Conservation (phyloP, 345 rosid species). For the Combretum micranthum region DNA sequence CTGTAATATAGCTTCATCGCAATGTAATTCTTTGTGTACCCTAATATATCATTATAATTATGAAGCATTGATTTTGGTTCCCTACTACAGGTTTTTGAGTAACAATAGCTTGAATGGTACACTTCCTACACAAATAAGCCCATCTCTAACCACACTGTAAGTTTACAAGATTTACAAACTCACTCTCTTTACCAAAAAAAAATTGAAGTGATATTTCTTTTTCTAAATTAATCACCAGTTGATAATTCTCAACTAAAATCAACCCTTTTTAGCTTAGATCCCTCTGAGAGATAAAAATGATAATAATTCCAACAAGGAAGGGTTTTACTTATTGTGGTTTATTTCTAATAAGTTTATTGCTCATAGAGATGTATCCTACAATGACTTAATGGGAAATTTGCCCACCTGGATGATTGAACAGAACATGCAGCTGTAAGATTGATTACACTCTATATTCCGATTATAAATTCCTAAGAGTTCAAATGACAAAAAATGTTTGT, state of each 20-base stretch:
- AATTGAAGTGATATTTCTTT: neutral
- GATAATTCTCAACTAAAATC: neutral
- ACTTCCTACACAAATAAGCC: constrained; percentile 40
- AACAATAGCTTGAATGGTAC: too few species aligned
- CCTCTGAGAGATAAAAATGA: neutral
- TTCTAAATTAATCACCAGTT: neutral
- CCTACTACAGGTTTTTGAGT: too few species aligned
- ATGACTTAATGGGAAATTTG: constrained; percentile 50
- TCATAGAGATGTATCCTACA: too few species aligned
- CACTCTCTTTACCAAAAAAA: too few species aligned
- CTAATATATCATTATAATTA: too few species aligned
- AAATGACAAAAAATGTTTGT: too few species aligned
- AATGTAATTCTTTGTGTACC: too few species aligned
- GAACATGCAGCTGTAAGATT: constrained; percentile 45
- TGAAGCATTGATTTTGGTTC: too few species aligned
- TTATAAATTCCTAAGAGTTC: neutral
- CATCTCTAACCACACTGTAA: constrained; percentile 47
- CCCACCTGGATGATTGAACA: constrained; percentile 59
- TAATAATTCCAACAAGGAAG: neutral
- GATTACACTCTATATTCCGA: neutral
- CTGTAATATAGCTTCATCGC: constrained; percentile 35
- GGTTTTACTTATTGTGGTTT: constrained; percentile 35
- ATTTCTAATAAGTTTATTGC: too few species aligned
- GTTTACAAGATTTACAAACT: constrained; percentile 9
- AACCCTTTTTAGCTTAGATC: too few species aligned